Evolutionary conservation across 208 protist genomes (phyloP).

Genomic region (Trypanosoma scelopori): DNA sequence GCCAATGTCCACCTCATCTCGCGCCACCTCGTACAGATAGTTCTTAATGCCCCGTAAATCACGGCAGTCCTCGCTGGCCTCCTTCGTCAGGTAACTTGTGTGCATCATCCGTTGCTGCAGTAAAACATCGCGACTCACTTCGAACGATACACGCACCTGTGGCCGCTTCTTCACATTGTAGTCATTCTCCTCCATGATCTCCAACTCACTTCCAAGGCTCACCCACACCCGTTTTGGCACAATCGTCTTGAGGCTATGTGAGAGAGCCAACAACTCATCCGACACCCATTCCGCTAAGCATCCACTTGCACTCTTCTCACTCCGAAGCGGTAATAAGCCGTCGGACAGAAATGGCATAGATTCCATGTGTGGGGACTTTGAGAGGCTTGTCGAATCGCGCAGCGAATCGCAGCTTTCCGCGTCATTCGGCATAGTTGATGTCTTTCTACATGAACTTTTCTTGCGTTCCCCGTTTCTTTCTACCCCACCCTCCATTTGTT

Average conservation of each 20-base stretch:
- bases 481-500: background rate
- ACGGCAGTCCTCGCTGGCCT: slow-evolving; percentile 87
- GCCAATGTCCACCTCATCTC: slow-evolving; percentile 70
- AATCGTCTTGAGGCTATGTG: slow-evolving; percentile 58
- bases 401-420: background rate
- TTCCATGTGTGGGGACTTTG: background rate
- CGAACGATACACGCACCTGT: slow-evolving; percentile 70
- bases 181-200: slow-evolving; percentile 64
- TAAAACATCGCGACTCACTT: slow-evolving; percentile 60
- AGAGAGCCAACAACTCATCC: slow-evolving; percentile 54
- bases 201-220: slow-evolving; percentile 78
- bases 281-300: slow-evolving; percentile 42
- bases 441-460: background rate
- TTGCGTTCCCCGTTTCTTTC: background rate
- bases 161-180: slow-evolving; percentile 46
- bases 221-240: slow-evolving; percentile 72
- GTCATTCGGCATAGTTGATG: background rate
- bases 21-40: slow-evolving; percentile 59
- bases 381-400: background rate
- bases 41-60: slow-evolving; percentile 70
- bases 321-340: background rate
- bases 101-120: slow-evolving; percentile 53
- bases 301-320: slow-evolving; percentile 4
- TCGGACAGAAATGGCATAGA: background rate
- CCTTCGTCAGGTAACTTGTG: slow-evolving; percentile 70